A percentile compares a stretch with the other conserved stretches of the same genome.
phyloP scores from a whole-genome alignment of 129 eudicot genomes.

The Smallanthus sonchifolius region DNA sequence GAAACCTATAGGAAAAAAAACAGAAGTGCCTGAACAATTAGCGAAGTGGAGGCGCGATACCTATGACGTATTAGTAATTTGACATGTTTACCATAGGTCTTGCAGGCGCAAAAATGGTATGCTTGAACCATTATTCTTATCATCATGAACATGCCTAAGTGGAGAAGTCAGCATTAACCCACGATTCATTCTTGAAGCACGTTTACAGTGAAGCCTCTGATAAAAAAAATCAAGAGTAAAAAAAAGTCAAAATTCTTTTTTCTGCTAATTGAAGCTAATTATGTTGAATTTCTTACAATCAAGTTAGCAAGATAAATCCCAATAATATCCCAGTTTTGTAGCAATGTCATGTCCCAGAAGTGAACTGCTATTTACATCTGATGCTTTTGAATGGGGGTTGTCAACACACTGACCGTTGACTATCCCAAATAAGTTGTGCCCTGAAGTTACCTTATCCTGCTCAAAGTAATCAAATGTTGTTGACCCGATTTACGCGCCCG shows the following conservation, averaged over 20 bases:
- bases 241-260: background rate
- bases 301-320: constrained; percentile 86
- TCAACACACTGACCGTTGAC: constrained; percentile 92
- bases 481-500: constrained; percentile 49
- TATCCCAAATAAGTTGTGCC: constrained; percentile 73
- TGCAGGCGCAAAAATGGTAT: constrained; percentile 75
- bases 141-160: constrained; percentile 62
- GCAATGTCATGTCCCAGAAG: constrained; percentile 75
- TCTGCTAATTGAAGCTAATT: background rate
- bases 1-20: constrained; percentile 52
- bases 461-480: constrained; percentile 27
- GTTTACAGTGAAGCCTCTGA: constrained; percentile 92
- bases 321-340: constrained; percentile 77
- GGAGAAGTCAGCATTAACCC: constrained; percentile 94
- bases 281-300: constrained; percentile 52
- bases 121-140: constrained; percentile 46
- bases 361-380: constrained; percentile 67
- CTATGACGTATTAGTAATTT: background rate
- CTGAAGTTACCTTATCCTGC: constrained; percentile 55
- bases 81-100: constrained; percentile 1
- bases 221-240: background rate
- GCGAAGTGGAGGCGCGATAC: constrained; percentile 1
- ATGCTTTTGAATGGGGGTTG: constrained; percentile 85
- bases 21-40: constrained; percentile 28
- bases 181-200: constrained; percentile 72